A percentile compares a stretch with the other conserved stretches of the same genome.
These are phyloP conservation scores for Pulveroboletus sp. DNA, from an alignment of 1,284 basidiomycete species.

Conservation along the genomic window DNA sequence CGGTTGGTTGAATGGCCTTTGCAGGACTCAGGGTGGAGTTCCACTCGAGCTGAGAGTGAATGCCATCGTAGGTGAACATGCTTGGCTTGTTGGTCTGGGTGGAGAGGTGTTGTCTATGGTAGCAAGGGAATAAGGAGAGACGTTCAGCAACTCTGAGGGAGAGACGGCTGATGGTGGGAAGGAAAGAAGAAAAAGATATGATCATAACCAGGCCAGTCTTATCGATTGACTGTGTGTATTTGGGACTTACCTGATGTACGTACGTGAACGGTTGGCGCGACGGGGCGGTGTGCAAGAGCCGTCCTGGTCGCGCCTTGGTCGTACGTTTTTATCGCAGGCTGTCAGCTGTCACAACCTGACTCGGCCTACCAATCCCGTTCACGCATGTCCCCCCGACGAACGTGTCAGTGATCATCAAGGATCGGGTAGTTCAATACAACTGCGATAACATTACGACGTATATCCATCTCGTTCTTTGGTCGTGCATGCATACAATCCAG, in stretches of 20 bases:
- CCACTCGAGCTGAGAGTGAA: constrained; percentile 89
- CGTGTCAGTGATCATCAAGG: constrained; percentile 23
- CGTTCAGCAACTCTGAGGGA: constrained; percentile 17
- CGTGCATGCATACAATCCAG: constrained; percentile 8
- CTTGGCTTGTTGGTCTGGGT: constrained; percentile 23
- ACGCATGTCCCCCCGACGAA: constrained; percentile 23
- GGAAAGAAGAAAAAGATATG: not conserved
- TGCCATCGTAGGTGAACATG: constrained; percentile 56
- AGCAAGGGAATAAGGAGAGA: not conserved
- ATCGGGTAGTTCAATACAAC: constrained; percentile 7
- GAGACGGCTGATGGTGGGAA: constrained; percentile 21
- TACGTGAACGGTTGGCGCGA: constrained; percentile 8
- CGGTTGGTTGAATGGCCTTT: constrained; percentile 64
- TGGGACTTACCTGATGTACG: constrained; percentile 24
- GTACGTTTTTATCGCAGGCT: constrained; percentile 20
- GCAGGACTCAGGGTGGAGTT: constrained; percentile 78
- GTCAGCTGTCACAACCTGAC: too few relatives aligned
- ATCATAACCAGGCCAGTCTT: constrained; percentile 21
- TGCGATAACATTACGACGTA: constrained; percentile 34
- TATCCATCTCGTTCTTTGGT: constrained; percentile 13
- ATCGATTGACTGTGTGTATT: constrained; percentile 19
- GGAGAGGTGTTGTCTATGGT: constrained; percentile 14
- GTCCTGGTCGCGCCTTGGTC: not conserved
- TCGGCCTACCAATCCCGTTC: constrained; percentile 14
- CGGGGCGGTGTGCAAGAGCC: constrained; percentile 8